phyloP scores from a whole-genome alignment of 768 basidiomycete genomes.

The Suillus brevipes region DNA sequence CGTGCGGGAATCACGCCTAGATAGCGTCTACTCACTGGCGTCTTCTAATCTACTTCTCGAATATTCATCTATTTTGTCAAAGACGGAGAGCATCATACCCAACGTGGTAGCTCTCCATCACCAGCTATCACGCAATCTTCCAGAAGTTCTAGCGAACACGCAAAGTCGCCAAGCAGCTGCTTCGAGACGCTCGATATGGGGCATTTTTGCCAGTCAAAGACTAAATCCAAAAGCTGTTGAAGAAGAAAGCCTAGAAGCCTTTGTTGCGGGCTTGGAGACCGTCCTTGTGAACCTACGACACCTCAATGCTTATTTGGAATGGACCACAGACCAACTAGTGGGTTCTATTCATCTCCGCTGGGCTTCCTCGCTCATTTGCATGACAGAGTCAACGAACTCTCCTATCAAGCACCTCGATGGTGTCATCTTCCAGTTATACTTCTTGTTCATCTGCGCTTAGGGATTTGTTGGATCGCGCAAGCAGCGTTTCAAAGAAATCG shows the following conservation, averaged over 20 bases:
- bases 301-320: conserved; percentile 29
- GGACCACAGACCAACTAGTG: conserved; percentile 29
- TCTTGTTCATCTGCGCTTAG: not conserved
- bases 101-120: conserved; percentile 20
- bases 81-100: conserved; percentile 16
- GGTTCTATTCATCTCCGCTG: conserved; percentile 11
- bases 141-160: not conserved
- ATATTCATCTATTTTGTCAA: conserved; percentile 31
- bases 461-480: not conserved
- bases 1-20: conserved; percentile 16
- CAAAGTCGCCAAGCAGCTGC: conserved; percentile 7
- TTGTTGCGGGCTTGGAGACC: conserved; percentile 24
- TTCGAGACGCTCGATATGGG: conserved; percentile 5
- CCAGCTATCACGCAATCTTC: conserved; percentile 10
- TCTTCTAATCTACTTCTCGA: conserved; percentile 33
- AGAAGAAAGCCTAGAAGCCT: conserved; percentile 14
- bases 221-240: not conserved
- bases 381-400: not conserved
- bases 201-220: not conserved
- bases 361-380: conserved; percentile 20
- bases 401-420: not conserved
- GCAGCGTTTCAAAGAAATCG: not conserved
- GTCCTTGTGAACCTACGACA: conserved; percentile 20
- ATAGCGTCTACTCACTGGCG: conserved; percentile 30
- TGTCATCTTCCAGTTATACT: not conserved